These are phyloP conservation scores for Bolboschoenus planiculmis DNA, from an alignment of 176 grass and related monocot species.

Conservation along the genomic window DNA sequence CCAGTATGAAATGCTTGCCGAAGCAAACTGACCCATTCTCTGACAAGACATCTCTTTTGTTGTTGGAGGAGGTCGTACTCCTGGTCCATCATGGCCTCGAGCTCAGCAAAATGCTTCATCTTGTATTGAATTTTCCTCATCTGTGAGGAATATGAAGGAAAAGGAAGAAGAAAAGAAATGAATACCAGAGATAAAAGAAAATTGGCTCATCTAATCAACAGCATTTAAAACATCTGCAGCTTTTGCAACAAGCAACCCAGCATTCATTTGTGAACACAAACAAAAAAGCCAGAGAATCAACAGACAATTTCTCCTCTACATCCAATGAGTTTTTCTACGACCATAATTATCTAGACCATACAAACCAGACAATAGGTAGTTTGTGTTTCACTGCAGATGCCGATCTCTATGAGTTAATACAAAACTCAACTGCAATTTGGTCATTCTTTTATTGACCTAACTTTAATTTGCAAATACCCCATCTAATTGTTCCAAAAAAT, in stretches of 20 bases:
- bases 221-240: not conserved
- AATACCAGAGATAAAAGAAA: not conserved
- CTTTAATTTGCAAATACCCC: not conserved
- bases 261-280: not conserved
- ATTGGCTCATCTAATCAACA: not conserved
- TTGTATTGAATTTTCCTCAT: constrained; percentile 84
- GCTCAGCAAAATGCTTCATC: constrained; percentile 78
- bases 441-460: not conserved
- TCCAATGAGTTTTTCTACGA: not conserved
- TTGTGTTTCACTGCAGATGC: not conserved
- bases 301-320: not conserved
- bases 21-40: constrained; percentile 66
- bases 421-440: not conserved
- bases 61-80: constrained; percentile 55
- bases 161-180: not conserved
- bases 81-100: constrained; percentile 69
- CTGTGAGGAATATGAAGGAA: constrained; percentile 27
- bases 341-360: not conserved
- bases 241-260: not conserved
- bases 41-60: constrained; percentile 47
- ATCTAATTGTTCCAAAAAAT: not conserved
- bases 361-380: not conserved
- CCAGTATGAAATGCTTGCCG: constrained; percentile 46
- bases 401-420: not conserved
- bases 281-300: not conserved